Evolutionary conservation across 306 rosid species (phyloP), one percentile per base, ranked within the genome.

Genomic region (Trifolium dubium): DNA sequence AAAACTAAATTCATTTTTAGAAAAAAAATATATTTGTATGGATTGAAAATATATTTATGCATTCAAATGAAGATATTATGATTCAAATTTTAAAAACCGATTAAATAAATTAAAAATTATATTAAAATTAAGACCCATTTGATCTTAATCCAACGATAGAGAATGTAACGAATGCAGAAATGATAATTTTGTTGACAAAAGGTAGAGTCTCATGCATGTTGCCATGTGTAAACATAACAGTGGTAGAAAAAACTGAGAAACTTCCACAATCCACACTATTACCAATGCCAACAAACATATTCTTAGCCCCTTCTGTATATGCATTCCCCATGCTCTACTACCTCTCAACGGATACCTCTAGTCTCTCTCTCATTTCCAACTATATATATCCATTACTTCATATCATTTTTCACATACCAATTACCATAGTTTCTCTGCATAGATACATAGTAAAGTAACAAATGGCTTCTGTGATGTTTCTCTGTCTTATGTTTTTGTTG

Each of bases 321-420:
- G 49, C 77, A 65, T 55, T 64, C 64, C 76, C 34, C 87, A 77
- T 75, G 81, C 61, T 37, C 40, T 6, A 37, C 53, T 64, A 8
- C 60, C 8, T 68, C 46, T 29, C 85, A 80, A 86, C 86, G 82
- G 88, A 75, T 69, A 84, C 67, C 56, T 46, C 63, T 17, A 44
- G 10, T 10, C 30, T 39, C 67, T 39, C 67, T 13, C 34, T 11
- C 62, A 23, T 23, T 11, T 14, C 31, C 10, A 43, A 28, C 17
- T 82, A 72, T 84, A 76, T 74, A 65, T 64, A 40, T 10, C 5
- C 3, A 18, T 19, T 5, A 34, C 8, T 39, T 34, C 50, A 37
- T 19, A 2, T 55, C 47, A 17, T 15, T 37, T 31, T 35, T 64
- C 53, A 64, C 51, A 64, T 23, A 40, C 3, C 15, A 17, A 8